A percentile compares a stretch with the other conserved stretches of the same genome.
These are phyloP conservation scores for Plasmodium ovale DNA, from an alignment of 169 alveolate genomes.

Conservation along the genomic window DNA sequence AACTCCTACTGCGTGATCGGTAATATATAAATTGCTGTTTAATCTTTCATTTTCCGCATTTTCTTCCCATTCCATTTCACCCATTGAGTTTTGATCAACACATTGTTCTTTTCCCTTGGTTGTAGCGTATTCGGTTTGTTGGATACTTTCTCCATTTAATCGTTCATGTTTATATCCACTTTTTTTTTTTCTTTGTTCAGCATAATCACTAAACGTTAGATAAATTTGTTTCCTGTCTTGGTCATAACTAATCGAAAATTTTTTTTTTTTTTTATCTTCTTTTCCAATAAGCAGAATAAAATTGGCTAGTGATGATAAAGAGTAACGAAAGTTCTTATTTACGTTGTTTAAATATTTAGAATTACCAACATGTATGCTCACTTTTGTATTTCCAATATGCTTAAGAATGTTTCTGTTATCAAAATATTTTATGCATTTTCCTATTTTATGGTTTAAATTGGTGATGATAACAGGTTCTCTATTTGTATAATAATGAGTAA, in stretches of 20 bases:
- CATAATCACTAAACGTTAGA: neutral
- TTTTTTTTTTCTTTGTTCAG: neutral
- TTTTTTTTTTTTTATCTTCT: constrained; percentile 62
- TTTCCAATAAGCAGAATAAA: constrained; percentile 42
- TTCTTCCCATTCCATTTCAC: neutral
- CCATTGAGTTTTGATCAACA: neutral
- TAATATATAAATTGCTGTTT: neutral
- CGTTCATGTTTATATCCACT: neutral
- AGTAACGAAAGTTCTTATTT: constrained; percentile 53
- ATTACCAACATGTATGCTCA: constrained; percentile 67
- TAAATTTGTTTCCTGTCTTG: constrained; percentile 8
- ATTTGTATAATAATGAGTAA: constrained; percentile 42
- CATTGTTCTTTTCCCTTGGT: neutral
- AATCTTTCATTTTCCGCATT: neutral
- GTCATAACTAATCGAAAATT: constrained; percentile 28
- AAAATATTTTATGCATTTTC: constrained; percentile 41
- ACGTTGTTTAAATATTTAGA: constrained; percentile 62
- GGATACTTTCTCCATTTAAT: no score
- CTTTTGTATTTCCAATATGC: constrained; percentile 54
- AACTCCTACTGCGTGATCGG: neutral
- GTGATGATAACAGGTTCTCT: constrained; percentile 51
- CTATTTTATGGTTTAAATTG: constrained; percentile 56
- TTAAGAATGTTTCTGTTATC: constrained; percentile 41
- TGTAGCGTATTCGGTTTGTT: no score
- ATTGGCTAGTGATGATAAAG: constrained; percentile 35